A percentile compares a stretch with the other conserved stretches of the same genome.
Conservation (phyloP, 108 stramenopile species). For the Mediolabrus comicus region DNA sequence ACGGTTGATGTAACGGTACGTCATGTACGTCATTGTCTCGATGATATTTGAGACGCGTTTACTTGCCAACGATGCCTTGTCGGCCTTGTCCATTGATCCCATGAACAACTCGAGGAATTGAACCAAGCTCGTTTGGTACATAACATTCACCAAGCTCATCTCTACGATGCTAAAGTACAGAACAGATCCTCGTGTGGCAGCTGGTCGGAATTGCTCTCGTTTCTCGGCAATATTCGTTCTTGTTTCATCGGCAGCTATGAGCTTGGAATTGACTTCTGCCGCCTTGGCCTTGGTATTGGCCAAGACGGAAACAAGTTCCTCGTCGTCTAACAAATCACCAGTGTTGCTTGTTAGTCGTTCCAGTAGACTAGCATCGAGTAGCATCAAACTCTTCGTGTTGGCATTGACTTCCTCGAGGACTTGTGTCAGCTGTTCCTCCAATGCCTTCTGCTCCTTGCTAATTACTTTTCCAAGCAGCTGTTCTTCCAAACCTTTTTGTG, state of each 20-base stretch:
- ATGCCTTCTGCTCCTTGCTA: conserved; percentile 88
- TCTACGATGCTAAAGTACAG: conserved; percentile 93
- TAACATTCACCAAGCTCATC: conserved; percentile 83
- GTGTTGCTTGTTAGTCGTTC: conserved; percentile 85
- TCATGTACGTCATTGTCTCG: conserved; percentile 90
- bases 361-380: conserved; percentile 81
- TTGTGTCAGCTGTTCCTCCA: conserved; percentile 90
- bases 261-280: conserved; percentile 86
- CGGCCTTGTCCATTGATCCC: conserved; percentile 85
- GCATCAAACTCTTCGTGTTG: conserved; percentile 86
- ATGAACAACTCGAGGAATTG: conserved; percentile 90
- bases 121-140: conserved; percentile 91
- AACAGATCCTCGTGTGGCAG: conserved; percentile 86
- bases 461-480: conserved; percentile 92
- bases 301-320: conserved; percentile 87
- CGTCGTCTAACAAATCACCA: conserved; percentile 88
- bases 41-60: conserved; percentile 91
- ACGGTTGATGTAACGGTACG: conserved; percentile 90
- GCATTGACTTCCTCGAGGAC: conserved; percentile 90
- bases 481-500: conserved; percentile 90
- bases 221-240: conserved; percentile 86
- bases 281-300: conserved; percentile 92
- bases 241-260: conserved; percentile 86
- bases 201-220: conserved; percentile 90
- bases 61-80: conserved; percentile 78